Percentiles rank a stretch among this genome's conserved stretches.
Conservation (phyloP, 1,139 yeast species). For the Eremothecium cymbalariae region DNA sequence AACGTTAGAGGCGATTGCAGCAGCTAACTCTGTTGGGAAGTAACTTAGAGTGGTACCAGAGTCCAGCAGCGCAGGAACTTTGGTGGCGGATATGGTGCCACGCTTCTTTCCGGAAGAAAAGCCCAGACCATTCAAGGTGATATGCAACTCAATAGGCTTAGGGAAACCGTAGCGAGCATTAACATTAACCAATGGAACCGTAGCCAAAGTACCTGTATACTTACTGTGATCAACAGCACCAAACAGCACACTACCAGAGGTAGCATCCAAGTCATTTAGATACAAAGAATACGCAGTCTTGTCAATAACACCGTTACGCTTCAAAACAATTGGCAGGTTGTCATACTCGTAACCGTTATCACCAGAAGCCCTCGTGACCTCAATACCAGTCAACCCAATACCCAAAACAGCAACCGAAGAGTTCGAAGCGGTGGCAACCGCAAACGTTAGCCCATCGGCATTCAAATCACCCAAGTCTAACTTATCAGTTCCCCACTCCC, state of each 20-base stretch:
- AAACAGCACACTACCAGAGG: constrained; percentile 43
- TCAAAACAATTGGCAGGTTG: constrained; percentile 53
- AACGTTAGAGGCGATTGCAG: constrained; percentile 29
- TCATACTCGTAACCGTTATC: constrained; percentile 15
- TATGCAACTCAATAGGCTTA: constrained; percentile 37
- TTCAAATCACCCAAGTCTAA: constrained; percentile 33
- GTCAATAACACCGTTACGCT: constrained; percentile 44
- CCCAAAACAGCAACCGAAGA: constrained; percentile 51
- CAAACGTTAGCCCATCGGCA: constrained; percentile 41
- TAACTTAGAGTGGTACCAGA: constrained; percentile 44
- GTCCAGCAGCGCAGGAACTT: constrained; percentile 39
- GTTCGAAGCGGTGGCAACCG: constrained; percentile 46
- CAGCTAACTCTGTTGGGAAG: constrained; percentile 33
- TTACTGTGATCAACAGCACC: constrained; percentile 53
- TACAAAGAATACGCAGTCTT: constrained; percentile 49
- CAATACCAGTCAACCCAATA: constrained; percentile 46
- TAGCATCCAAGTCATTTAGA: constrained; percentile 36
- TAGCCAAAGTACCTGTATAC: constrained; percentile 40
- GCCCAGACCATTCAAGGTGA: constrained; percentile 39
- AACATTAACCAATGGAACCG: constrained; percentile 39
- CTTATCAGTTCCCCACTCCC: constrained; percentile 49
- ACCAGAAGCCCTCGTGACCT: constrained; percentile 34
- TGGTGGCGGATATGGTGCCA: constrained; percentile 23
- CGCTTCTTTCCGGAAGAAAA: neutral
- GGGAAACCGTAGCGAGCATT: constrained; percentile 28